Percentiles rank a stretch among this genome's conserved stretches.
Conservation (phyloP, 2,329 filamentous ascomycete species). For the Venturia nashicola region DNA sequence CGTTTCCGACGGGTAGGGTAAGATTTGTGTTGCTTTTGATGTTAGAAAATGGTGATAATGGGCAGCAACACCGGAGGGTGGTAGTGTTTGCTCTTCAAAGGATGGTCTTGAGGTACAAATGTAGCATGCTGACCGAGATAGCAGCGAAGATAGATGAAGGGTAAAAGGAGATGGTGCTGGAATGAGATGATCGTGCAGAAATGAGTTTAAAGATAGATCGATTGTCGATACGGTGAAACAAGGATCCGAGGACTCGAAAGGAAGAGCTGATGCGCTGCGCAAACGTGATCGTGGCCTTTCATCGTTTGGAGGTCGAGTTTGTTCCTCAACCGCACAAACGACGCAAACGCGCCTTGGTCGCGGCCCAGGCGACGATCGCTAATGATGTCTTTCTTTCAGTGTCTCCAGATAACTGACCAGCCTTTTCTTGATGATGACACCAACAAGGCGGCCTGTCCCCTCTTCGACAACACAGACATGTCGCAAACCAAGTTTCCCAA, state of each 20-base stretch:
- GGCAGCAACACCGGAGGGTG: background rate
- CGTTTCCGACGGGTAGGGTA: background rate
- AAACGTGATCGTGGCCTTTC: background rate
- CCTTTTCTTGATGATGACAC: constrained; percentile 47
- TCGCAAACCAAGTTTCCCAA: constrained; percentile 43
- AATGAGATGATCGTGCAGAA: background rate
- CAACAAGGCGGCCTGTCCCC: constrained; percentile 36
- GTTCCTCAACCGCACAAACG: background rate
- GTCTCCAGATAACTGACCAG: constrained; percentile 26
- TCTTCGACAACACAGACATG: constrained; percentile 42
- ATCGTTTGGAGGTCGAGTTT: background rate
- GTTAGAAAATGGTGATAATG: background rate
- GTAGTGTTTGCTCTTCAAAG: background rate
- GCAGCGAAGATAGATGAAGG: background rate
- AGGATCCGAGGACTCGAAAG: background rate
- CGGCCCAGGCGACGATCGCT: background rate
- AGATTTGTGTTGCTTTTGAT: no score
- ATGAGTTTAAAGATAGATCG: background rate
- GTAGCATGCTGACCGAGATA: no score
- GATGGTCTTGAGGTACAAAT: background rate
- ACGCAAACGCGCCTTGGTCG: background rate
- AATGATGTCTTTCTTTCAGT: constrained; percentile 1
- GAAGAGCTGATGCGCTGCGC: background rate
- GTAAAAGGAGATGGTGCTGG: background rate
- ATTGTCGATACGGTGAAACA: background rate